Conservation (phyloP, 345 rosid genomes). For the sweet orange (Citrus sinensis) region DNA sequence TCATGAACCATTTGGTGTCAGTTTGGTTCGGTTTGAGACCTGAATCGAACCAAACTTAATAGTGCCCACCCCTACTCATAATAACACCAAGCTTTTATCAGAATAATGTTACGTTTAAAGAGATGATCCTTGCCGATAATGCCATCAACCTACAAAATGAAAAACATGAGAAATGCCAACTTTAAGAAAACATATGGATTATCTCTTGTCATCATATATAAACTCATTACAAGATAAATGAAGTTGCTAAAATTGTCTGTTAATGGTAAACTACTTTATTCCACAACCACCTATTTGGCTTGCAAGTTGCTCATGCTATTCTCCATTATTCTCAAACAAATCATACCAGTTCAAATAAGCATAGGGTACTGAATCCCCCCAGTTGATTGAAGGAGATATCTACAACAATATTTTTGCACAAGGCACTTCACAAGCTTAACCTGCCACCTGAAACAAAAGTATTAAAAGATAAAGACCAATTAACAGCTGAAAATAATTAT, state of each 20-base stretch:
- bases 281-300: neutral
- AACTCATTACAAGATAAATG: neutral
- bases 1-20: no score
- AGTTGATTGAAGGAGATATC: conserved; percentile 48
- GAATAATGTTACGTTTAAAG: conserved; percentile 34
- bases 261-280: neutral
- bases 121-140: conserved; percentile 33
- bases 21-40: no score
- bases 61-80: conserved; percentile 8
- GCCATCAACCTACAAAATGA: conserved; percentile 31
- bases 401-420: conserved; percentile 32
- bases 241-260: neutral
- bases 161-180: neutral
- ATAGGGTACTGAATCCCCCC: conserved; percentile 38
- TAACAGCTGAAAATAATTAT: neutral
- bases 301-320: neutral
- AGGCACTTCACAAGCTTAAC: conserved; percentile 47
- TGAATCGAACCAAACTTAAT: no score
- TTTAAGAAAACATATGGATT: neutral
- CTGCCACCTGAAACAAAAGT: conserved; percentile 23
- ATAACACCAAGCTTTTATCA: conserved; percentile 47
- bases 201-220: neutral
- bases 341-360: conserved; percentile 45
- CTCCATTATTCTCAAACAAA: neutral
- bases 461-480: neutral